Evolutionary conservation across 805 yeast genomes (phyloP), one percentile per base, ranked within the genome.

Genomic region (Teunomyces gatunensis): DNA sequence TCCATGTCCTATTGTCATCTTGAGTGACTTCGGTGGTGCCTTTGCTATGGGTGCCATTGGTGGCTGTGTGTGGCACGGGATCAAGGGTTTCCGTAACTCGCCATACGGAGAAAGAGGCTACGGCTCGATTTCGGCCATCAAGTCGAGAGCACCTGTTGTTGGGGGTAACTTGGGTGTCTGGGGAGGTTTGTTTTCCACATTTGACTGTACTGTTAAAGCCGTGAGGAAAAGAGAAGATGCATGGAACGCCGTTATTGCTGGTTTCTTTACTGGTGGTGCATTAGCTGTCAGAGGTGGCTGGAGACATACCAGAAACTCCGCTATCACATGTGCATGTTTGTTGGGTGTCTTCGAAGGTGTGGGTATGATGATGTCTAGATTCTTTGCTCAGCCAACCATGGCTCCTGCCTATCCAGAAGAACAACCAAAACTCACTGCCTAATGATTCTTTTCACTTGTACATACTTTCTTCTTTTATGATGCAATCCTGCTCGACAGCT

Each of bases 141-240:
- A 89, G 65, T 89, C 97, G 45, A 81, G 99, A 69, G 98, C 97
- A 2, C 99, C 99, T 34, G 97, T 92, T 43, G 90, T 92, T 47
- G 99, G 99, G 56, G 99, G 99, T 64, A 94, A 94, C 71, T 92
- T 94, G 63, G 99, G 99, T 74, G 96, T 89, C 34, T 94, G 99
- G 99, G 99, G 99, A 78, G 99, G 99, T 51, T 75, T 94, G 59
- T 94, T 94, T 66, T 89, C 97, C 29, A 86, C 95, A 11, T 94
- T 84, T 64, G 99, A 94, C 71, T 94, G 99, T 77, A 80, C 91
- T 12, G 96, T 94, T 41, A 94, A 92, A 70, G 96, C 92, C 2
- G 81, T 94, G 37, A 87, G 99, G 77, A 87, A 89, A 71, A 89
- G 97, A 77, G 99, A 94, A 70, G 99, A 94, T 69, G 96, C 98